These are phyloP conservation scores for Suillus americanus DNA, from an alignment of 768 basidiomycete species.

Conservation along the genomic window DNA sequence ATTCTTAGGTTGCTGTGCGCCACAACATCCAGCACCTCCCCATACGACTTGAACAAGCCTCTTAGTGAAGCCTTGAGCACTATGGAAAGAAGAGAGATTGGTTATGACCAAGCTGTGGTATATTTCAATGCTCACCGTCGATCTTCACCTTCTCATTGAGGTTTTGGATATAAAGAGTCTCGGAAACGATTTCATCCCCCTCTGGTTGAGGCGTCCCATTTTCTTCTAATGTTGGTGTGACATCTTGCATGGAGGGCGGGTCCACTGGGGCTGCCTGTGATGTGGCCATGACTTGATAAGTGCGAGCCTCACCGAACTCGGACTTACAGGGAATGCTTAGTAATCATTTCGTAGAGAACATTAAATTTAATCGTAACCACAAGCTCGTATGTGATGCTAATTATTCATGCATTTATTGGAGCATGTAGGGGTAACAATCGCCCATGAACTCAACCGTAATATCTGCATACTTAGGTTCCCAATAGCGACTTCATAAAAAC, in stretches of 20 bases:
- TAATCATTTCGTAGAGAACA: background rate
- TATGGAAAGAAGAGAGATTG: slow-evolving; percentile 28
- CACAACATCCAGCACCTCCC: slow-evolving; percentile 91
- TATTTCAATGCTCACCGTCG: slow-evolving; percentile 45
- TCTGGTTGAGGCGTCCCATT: slow-evolving; percentile 16
- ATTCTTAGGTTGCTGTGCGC: slow-evolving; percentile 94
- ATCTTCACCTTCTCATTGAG: slow-evolving; percentile 93
- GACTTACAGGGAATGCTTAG: background rate
- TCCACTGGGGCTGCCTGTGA: slow-evolving; percentile 32
- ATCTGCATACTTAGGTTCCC: background rate
- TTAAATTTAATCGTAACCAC: background rate
- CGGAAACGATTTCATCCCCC: slow-evolving; percentile 56
- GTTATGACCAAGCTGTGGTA: slow-evolving; percentile 3
- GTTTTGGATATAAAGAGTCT: slow-evolving; percentile 96
- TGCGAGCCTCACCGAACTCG: background rate
- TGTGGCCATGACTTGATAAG: slow-evolving; percentile 35
- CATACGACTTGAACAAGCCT: slow-evolving; percentile 91
- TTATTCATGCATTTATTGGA: background rate
- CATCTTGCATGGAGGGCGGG: slow-evolving; percentile 27
- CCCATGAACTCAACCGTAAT: background rate
- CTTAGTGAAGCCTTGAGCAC: slow-evolving; percentile 88
- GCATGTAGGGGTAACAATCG: background rate
- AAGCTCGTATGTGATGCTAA: background rate
- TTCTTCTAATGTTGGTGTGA: slow-evolving; percentile 18
- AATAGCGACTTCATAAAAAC: background rate